Conservation (phyloP, 805 yeast species). For the Dipodascus albidus region DNA sequence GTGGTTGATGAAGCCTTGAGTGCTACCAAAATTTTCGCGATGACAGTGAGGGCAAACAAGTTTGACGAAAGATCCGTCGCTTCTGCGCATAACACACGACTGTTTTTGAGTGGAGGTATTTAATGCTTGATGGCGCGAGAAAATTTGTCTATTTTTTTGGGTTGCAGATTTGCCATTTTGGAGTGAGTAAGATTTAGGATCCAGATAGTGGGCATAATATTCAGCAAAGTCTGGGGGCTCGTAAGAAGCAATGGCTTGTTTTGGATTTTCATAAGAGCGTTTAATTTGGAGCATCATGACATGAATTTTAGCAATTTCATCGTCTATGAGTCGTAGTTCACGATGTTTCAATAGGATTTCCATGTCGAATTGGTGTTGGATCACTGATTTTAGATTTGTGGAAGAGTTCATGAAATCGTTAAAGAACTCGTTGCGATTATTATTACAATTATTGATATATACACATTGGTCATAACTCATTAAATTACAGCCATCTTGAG, state of each 20-base stretch:
- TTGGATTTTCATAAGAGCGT: constrained; percentile 8
- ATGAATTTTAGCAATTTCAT: constrained; percentile 25
- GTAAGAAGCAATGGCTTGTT: constrained; percentile 4
- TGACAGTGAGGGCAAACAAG: constrained; percentile 59
- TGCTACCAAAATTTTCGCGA: constrained; percentile 59
- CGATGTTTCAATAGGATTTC: constrained; percentile 28
- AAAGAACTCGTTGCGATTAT: background rate
- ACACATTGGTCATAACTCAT: background rate
- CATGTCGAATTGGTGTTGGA: constrained; percentile 23
- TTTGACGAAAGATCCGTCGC: constrained; percentile 60
- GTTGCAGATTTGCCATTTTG: constrained; percentile 2
- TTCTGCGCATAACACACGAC: constrained; percentile 16
- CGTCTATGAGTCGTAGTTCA: constrained; percentile 23
- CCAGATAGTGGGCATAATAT: constrained; percentile 18
- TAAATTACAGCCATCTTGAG: constrained; percentile 3
- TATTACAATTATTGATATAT: background rate
- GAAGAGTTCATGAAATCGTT: background rate
- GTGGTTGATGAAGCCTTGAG: constrained; percentile 74
- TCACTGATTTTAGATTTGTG: constrained; percentile 7
- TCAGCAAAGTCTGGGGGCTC: constrained; percentile 16
- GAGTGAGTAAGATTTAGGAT: background rate
- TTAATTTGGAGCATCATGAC: constrained; percentile 24
- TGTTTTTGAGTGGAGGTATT: background rate
- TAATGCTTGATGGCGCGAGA: constrained; percentile 3
- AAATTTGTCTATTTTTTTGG: constrained; percentile 4